These are phyloP conservation scores for Beauveria pseudobassiana DNA, from an alignment of 2,329 filamentous ascomycete genomes.

Conservation along the genomic window DNA sequence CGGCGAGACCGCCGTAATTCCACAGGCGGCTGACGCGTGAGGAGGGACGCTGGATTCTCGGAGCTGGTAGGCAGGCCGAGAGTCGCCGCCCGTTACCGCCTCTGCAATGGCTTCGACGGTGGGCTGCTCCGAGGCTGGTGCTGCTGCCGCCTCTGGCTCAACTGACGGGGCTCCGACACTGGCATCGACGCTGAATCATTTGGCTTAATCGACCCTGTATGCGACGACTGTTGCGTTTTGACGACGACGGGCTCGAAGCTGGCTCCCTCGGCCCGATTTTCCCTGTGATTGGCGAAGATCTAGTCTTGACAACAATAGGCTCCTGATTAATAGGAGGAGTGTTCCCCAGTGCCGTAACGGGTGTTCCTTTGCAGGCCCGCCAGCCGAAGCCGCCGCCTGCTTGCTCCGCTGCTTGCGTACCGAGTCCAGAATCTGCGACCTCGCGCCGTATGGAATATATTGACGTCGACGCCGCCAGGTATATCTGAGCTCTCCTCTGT, in stretches of 20 bases:
- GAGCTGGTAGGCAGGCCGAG: slow-evolving; percentile 54
- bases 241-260: too few species aligned
- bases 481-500: slow-evolving; percentile 24
- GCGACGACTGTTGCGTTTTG: too few species aligned
- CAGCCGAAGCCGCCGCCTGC: slow-evolving; percentile 12
- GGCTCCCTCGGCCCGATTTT: not conserved
- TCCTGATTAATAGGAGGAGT: not conserved
- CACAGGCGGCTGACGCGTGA: slow-evolving; percentile 80
- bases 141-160: not conserved
- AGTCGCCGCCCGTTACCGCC: slow-evolving; percentile 1
- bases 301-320: not conserved
- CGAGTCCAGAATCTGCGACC: slow-evolving; percentile 37
- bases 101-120: not conserved
- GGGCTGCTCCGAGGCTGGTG: not conserved
- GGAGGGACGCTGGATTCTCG: slow-evolving; percentile 82
- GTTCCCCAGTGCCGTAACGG: slow-evolving; percentile 28
- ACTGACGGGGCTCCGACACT: not conserved
- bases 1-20: slow-evolving; percentile 90
- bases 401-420: slow-evolving; percentile 18
- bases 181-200: too few species aligned
- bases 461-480: slow-evolving; percentile 35
- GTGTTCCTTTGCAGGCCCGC: slow-evolving; percentile 27
- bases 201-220: too few species aligned
- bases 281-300: not conserved
- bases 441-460: slow-evolving; percentile 40